A percentile compares a stretch with the other conserved stretches of the same genome.
Evolutionary conservation across 2,329 filamentous ascomycete genomes (phyloP).

Genomic region (Colletotrichum agaves): DNA sequence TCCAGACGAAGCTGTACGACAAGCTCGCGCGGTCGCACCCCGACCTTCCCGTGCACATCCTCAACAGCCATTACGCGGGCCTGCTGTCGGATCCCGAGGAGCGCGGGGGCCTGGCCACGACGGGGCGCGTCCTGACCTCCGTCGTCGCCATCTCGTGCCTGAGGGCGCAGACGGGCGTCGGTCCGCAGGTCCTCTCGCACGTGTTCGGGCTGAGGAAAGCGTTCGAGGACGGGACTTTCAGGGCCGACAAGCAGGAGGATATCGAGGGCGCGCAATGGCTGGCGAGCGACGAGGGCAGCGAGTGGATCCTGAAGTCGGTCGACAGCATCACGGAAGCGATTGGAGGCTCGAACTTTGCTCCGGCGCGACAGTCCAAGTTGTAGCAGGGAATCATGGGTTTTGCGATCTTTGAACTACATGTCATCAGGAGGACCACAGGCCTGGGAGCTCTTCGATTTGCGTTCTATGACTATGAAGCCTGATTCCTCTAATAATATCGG

Average conservation of each 20-base stretch:
- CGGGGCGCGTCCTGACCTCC: slow-evolving; percentile 78
- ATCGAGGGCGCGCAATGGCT: slow-evolving; percentile 53
- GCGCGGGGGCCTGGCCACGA: slow-evolving; percentile 58
- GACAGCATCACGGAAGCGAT: slow-evolving; percentile 58
- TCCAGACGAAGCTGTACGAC: slow-evolving; percentile 75
- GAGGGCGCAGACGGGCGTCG: slow-evolving; percentile 83
- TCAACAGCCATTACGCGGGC: slow-evolving; percentile 78
- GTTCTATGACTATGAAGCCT: not conserved
- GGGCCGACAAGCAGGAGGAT: slow-evolving; percentile 43
- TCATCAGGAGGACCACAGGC: not conserved
- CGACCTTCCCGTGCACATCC: slow-evolving; percentile 83
- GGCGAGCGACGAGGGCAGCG: slow-evolving; percentile 57
- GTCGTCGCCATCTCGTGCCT: slow-evolving; percentile 80
- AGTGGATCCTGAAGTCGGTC: slow-evolving; percentile 58
- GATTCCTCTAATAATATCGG: too few relatives aligned
- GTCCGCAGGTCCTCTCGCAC: slow-evolving; percentile 83
- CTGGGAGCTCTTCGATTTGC: not conserved
- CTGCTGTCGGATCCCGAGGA: slow-evolving; percentile 75
- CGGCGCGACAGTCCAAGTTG: slow-evolving; percentile 31
- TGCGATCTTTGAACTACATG: slow-evolving; percentile 10
- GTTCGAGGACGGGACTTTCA: slow-evolving; percentile 72
- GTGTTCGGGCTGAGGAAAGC: slow-evolving; percentile 84
- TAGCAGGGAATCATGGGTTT: slow-evolving; percentile 3
- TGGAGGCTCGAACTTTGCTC: slow-evolving; percentile 46
- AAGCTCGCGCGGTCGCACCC: slow-evolving; percentile 82